Conservation (phyloP, 352 stramenopile species). For the Globisporangium radiosum region DNA sequence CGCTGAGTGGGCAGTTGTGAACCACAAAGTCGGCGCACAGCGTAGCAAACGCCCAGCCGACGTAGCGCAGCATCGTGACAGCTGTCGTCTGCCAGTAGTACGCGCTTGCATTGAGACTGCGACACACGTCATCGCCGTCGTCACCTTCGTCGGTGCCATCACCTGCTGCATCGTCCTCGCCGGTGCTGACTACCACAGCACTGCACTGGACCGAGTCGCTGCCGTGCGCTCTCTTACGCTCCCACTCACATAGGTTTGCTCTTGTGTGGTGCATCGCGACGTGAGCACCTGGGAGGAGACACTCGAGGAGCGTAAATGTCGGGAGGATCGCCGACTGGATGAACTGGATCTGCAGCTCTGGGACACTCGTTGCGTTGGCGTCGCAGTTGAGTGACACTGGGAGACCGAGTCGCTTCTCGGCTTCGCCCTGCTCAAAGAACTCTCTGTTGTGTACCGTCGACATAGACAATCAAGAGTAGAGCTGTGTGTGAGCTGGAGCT, state of each 20-base stretch:
- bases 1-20: not conserved
- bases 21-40: not conserved
- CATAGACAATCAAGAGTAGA: not conserved
- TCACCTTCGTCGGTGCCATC: no score
- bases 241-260: constrained; percentile 14
- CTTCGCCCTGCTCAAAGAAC: constrained; percentile 23
- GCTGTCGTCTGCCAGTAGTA: not conserved
- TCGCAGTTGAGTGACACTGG: constrained; percentile 19
- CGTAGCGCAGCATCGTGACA: not conserved
- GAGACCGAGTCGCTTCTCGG: constrained; percentile 16
- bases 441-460: constrained; percentile 7
- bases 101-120: not conserved
- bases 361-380: constrained; percentile 10
- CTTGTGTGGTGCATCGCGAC: constrained; percentile 7
- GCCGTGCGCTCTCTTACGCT: constrained; percentile 2
- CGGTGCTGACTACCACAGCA: no score
- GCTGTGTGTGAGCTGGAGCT: no score
- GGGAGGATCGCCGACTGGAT: constrained; percentile 21
- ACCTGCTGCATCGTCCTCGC: no score
- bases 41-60: not conserved
- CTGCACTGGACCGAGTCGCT: not conserved
- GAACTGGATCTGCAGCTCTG: constrained; percentile 25
- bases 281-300: constrained; percentile 10
- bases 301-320: constrained; percentile 17
- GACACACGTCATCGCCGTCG: not conserved